A percentile compares a stretch with the other conserved stretches of the same genome.
These are phyloP conservation scores for Mimosa pudica DNA, from an alignment of 306 rosid species.

Conservation along the genomic window DNA sequence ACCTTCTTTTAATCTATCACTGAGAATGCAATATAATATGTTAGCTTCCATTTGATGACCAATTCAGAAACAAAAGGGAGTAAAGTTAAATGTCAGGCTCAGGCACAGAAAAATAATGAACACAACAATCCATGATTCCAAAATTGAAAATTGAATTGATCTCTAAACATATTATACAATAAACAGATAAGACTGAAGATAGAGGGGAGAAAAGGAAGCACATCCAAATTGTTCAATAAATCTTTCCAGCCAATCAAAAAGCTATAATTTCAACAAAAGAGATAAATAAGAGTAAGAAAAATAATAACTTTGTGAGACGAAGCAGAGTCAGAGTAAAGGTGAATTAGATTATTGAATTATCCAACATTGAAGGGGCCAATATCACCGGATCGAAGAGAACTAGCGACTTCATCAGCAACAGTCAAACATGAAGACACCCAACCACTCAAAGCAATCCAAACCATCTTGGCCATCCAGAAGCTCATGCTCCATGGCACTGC, in stretches of 20 bases:
- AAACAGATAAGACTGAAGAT: not conserved
- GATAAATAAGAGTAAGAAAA: not conserved
- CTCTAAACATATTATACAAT: no score
- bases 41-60: not conserved
- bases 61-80: conserved; percentile 1
- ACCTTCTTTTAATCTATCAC: not conserved
- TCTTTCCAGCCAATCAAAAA: conserved; percentile 20
- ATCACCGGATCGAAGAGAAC: conserved; percentile 85
- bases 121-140: not conserved
- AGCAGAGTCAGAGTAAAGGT: conserved; percentile 38
- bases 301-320: conserved; percentile 13
- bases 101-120: not conserved
- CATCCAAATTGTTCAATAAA: not conserved
- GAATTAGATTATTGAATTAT: conserved; percentile 40
- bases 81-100: not conserved
- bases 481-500: conserved; percentile 66
- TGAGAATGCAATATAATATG: not conserved
- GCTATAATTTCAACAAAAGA: not conserved
- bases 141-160: not conserved
- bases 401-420: conserved; percentile 84
- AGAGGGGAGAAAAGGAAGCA: not conserved
- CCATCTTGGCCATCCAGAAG: conserved; percentile 72
- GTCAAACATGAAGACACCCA: conserved; percentile 84
- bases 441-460: conserved; percentile 73
- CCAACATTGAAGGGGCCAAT: conserved; percentile 85